Base-by-base conservation (phyloP, 495 filamentous ascomycete species). In the Penicillium simplicissimum region DNA sequence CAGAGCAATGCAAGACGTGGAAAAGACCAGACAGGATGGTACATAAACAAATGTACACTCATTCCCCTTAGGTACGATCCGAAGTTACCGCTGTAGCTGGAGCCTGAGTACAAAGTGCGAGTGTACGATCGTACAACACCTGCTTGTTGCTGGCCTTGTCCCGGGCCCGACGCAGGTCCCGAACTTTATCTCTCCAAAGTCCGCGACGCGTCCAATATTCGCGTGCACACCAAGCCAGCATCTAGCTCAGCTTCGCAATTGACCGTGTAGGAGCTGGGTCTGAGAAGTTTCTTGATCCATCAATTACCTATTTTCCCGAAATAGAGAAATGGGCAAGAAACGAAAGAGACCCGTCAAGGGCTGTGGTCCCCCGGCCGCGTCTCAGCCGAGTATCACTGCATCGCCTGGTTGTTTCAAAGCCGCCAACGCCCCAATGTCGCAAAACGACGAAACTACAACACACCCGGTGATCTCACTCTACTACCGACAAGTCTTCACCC, bases 401-500 rank as follows among this genome's bases (percentile, higher is more conserved):
- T 52, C 66, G 37, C 52, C 67, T 40, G 37, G 52, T 40, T 58
- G 60, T 65, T 67, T 67, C 60, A 67, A 63, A 55, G 58, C 28
- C 36, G 17, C 59, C 40, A 58, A 55, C n/a, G 45, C 40, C 35
- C 43, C 62, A 52, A 28, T 52, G 54, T 56, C 57, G 9, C 62
- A 52, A 51, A 48, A 67, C 59, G 60, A 45, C 37, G 56, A 55
- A 59, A 60, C 59, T 59, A 60, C 67, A 28, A 60, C 68, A 28
- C 88, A 92, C 74, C 85, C 87, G 19, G 81, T 96, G 31, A 82
- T 98, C 53, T 84, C 80, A 48, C 81, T 85, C 61, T 96, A 90
- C 77, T 97, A 96, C 75, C 74, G 80, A 4, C 69, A 82, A 34
- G 81, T 92, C 14, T 70, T 85, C 36, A 87, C 88, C 0, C 75